A percentile compares a stretch with the other conserved stretches of the same genome.
Evolutionary conservation across 768 basidiomycete species (phyloP).

Genomic region (Fibroporia radiculosa): DNA sequence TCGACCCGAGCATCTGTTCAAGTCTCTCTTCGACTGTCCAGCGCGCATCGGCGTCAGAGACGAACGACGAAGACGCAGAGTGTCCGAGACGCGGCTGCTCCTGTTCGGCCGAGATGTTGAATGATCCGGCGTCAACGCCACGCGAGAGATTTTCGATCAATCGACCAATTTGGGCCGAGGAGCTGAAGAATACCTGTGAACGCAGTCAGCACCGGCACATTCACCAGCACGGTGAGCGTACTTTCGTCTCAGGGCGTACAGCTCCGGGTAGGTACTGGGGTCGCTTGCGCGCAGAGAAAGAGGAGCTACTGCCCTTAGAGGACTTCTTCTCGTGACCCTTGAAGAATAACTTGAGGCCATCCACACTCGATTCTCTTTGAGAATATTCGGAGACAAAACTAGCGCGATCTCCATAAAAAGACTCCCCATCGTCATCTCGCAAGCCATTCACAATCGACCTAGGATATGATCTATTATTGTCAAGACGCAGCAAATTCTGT

Average conservation of each 20-base stretch:
- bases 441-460: constrained; percentile 83
- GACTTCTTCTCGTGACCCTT: constrained; percentile 65
- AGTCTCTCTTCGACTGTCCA: constrained; percentile 73
- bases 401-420: constrained; percentile 54
- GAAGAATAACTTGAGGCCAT: constrained; percentile 64
- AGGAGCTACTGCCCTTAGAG: constrained; percentile 57
- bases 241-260: constrained; percentile 79
- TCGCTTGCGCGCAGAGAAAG: constrained; percentile 58
- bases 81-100: constrained; percentile 26
- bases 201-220: constrained; percentile 1
- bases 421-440: constrained; percentile 69
- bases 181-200: constrained; percentile 63
- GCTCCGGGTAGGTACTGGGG: constrained; percentile 30
- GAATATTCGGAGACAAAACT: constrained; percentile 77
- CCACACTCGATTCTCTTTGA: constrained; percentile 37
- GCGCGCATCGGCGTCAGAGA: constrained; percentile 53
- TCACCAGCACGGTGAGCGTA: constrained; percentile 24
- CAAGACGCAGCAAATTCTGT: not conserved
- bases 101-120: constrained; percentile 56
- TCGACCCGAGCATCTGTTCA: constrained; percentile 56
- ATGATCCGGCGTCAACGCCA: constrained; percentile 75
- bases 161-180: constrained; percentile 72
- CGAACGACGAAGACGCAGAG: constrained; percentile 52
- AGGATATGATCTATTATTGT: constrained; percentile 8
- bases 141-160: constrained; percentile 79